Evolutionary conservation across 1,284 basidiomycete genomes (phyloP).

Genomic region (Meira miltonrushii): DNA sequence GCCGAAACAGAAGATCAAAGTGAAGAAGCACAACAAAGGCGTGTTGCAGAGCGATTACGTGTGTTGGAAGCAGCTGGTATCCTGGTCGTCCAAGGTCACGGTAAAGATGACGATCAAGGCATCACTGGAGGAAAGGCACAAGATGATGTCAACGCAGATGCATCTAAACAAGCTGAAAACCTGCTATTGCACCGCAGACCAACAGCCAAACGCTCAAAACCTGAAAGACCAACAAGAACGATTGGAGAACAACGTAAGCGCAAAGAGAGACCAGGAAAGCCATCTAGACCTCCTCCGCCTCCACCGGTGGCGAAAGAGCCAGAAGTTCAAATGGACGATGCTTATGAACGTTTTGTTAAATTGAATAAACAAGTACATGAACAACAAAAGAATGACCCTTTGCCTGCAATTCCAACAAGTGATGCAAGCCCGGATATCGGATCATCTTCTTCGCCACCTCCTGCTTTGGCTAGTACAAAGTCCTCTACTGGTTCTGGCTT

Average conservation of each 20-base stretch:
- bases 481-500: slow-evolving; percentile 21
- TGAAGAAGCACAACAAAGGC: slow-evolving; percentile 60
- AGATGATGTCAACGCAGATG: neutral
- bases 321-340: slow-evolving; percentile 65
- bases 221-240: slow-evolving; percentile 18
- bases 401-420: too few relatives aligned
- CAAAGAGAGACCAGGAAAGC: slow-evolving; percentile 3
- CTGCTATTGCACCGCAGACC: slow-evolving; percentile 6
- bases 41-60: slow-evolving; percentile 70
- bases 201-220: slow-evolving; percentile 18
- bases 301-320: slow-evolving; percentile 23
- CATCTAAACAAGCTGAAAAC: neutral
- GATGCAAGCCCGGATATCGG: neutral
- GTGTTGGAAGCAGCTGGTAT: slow-evolving; percentile 83
- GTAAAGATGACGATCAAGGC: slow-evolving; percentile 12
- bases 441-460: slow-evolving; percentile 14
- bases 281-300: slow-evolving; percentile 20
- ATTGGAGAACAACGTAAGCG: slow-evolving; percentile 4
- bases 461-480: slow-evolving; percentile 9
- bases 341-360: slow-evolving; percentile 75
- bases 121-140: neutral
- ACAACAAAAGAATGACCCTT: neutral
- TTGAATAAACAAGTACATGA: slow-evolving; percentile 35
- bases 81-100: slow-evolving; percentile 59
- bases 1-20: slow-evolving; percentile 54